Evolutionary conservation across 1,284 basidiomycete species (phyloP).

Genomic region (Pascua sp.): DNA sequence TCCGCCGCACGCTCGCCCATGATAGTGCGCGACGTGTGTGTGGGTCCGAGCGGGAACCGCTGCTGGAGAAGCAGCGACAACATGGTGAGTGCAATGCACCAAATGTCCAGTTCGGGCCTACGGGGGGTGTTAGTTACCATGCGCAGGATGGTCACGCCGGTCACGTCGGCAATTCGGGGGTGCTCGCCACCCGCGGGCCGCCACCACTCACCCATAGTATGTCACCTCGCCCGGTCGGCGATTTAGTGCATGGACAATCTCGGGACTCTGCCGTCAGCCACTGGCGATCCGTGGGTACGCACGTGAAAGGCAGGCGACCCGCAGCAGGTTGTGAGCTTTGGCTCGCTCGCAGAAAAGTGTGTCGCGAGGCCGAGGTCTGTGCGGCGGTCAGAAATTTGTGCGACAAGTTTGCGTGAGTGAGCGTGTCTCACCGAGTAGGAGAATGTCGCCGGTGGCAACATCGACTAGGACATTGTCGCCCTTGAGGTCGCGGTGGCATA

Average conservation of each 20-base stretch:
- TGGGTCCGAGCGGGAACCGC: conserved; percentile 56
- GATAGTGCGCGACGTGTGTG: conserved; percentile 51
- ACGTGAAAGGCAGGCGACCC: conserved; percentile 54
- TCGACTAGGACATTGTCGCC: conserved; percentile 47
- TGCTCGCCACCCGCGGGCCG: no score
- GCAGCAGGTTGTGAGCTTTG: conserved; percentile 58
- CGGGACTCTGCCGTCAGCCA: conserved; percentile 49
- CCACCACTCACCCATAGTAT: conserved; percentile 48
- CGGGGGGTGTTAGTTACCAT: conserved; percentile 16
- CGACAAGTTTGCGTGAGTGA: background rate
- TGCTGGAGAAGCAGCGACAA: conserved; percentile 53
- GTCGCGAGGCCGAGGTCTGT: conserved; percentile 58
- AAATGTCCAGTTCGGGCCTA: conserved; percentile 58
- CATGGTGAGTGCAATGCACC: conserved; percentile 57
- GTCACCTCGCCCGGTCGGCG: conserved; percentile 53
- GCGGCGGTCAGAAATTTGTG: background rate
- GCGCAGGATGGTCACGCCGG: background rate
- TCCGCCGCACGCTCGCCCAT: conserved; percentile 53
- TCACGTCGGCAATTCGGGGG: no score
- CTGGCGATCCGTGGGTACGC: conserved; percentile 7
- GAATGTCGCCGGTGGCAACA: conserved; percentile 44
- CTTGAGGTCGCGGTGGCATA: conserved; percentile 59
- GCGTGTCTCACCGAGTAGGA: conserved; percentile 49
- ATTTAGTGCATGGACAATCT: conserved; percentile 55
- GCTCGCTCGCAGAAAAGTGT: conserved; percentile 55